phyloP scores from a whole-genome alignment of 441 rosid species.

The Erodium moschatum region DNA sequence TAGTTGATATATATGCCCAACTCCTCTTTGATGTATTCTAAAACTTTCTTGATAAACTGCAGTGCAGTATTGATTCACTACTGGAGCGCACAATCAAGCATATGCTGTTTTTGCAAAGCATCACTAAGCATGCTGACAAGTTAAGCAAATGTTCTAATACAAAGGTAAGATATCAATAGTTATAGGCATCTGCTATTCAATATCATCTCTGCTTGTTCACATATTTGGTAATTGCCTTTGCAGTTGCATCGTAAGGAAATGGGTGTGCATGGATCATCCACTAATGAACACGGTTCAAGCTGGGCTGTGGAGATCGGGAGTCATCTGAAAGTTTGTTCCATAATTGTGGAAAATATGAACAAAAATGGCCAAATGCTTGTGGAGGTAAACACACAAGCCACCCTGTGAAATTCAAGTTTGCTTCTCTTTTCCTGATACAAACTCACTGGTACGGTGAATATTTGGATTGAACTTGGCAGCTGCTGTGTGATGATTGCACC shows the following conservation, averaged over 20 bases:
- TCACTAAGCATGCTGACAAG: constrained; percentile 81
- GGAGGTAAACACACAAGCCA: constrained; percentile 36
- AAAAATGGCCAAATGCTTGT: constrained; percentile 44
- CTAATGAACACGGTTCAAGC: constrained; percentile 67
- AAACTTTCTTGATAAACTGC: constrained; percentile 30
- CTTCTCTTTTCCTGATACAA: neutral
- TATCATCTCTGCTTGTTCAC: too few species aligned
- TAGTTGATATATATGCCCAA: constrained; percentile 19
- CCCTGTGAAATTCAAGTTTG: neutral
- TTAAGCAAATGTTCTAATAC: constrained; percentile 56
- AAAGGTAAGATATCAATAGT: constrained; percentile 38
- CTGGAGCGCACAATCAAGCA: constrained; percentile 92
- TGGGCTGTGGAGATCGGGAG: constrained; percentile 92
- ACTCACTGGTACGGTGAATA: constrained; percentile 5
- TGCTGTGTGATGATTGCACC: constrained; percentile 68
- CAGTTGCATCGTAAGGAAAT: constrained; percentile 60
- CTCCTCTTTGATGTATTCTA: constrained; percentile 23
- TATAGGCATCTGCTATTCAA: neutral
- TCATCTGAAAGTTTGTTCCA: constrained; percentile 78
- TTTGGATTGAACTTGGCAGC: constrained; percentile 40
- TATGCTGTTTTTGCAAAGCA: constrained; percentile 71
- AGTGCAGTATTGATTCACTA: constrained; percentile 96
- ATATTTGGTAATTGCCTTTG: constrained; percentile 21
- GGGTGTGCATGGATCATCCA: constrained; percentile 30
- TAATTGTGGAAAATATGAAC: constrained; percentile 73